Conservation (phyloP, 805 yeast genomes). For the Lachancea lanzarotensis region DNA sequence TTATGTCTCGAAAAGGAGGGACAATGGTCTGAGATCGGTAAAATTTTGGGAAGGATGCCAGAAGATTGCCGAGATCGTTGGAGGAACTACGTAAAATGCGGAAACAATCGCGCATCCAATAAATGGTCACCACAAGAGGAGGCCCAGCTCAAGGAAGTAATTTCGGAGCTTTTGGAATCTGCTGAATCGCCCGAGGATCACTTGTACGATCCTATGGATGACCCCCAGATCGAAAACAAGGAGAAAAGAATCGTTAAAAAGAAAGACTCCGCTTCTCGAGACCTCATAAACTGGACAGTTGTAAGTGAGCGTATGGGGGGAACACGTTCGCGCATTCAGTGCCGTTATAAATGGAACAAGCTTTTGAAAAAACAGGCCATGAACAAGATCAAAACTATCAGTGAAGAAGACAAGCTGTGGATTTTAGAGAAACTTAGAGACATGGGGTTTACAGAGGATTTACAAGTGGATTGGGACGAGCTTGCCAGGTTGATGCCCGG, state of each 20-base stretch:
- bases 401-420: conserved; percentile 45
- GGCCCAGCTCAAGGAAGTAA: conserved; percentile 46
- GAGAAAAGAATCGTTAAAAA: conserved; percentile 15
- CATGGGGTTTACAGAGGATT: conserved; percentile 36
- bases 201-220: conserved; percentile 22
- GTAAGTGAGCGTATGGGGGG: conserved; percentile 91
- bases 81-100: conserved; percentile 94
- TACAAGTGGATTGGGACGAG: conserved; percentile 49
- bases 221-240: conserved; percentile 19
- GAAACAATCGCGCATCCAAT: conserved; percentile 62
- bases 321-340: conserved; percentile 81
- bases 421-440: conserved; percentile 42
- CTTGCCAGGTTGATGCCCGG: conserved; percentile 42
- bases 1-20: conserved; percentile 64
- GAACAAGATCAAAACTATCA: conserved; percentile 39
- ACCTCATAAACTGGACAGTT: conserved; percentile 79
- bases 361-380: conserved; percentile 53
- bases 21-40: conserved; percentile 85
- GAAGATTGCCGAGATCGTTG: conserved; percentile 96
- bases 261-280: conserved; percentile 27
- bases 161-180: conserved; percentile 42
- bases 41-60: conserved; percentile 83
- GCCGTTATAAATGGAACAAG: conserved; percentile 94
- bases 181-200: conserved; percentile 13
- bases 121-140: conserved; percentile 81